phyloP scores from a whole-genome alignment of 1,284 basidiomycete genomes.

The Microstroma glucosiphilum region DNA sequence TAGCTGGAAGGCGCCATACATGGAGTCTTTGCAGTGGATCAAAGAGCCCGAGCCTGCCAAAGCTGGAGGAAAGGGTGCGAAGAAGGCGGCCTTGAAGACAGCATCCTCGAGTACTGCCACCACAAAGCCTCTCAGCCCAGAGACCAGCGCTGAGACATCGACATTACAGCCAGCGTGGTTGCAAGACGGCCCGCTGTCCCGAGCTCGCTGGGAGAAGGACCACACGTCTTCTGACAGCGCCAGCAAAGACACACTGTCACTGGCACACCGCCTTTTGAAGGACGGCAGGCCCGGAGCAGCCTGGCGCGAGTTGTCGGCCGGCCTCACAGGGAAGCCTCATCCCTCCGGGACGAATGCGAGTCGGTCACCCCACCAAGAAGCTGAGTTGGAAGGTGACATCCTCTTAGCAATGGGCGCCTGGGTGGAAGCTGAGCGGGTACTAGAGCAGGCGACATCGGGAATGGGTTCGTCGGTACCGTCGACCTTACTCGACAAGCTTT shows the following conservation, averaged over 20 bases:
- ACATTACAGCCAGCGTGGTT: background rate
- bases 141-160: background rate
- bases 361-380: too few species aligned
- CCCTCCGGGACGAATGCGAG: background rate
- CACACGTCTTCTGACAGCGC: background rate
- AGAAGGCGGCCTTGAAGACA: background rate
- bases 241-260: background rate
- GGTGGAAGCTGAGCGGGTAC: background rate
- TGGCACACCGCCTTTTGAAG: background rate
- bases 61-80: background rate
- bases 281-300: slow-evolving; percentile 9
- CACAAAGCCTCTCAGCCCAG: too few species aligned
- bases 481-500: background rate
- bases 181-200: background rate
- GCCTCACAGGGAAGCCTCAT: background rate
- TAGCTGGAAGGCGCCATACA: background rate
- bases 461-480: too few species aligned
- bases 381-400: background rate
- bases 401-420: slow-evolving; percentile 8
- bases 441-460: too few species aligned
- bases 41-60: background rate
- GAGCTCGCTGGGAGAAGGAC: background rate
- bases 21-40: slow-evolving; percentile 5
- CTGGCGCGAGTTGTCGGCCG: slow-evolving; percentile 4
- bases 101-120: too few species aligned